phyloP scores from a whole-genome alignment of 2,329 filamentous ascomycete genomes.

The Epichloe brachyelytri region DNA sequence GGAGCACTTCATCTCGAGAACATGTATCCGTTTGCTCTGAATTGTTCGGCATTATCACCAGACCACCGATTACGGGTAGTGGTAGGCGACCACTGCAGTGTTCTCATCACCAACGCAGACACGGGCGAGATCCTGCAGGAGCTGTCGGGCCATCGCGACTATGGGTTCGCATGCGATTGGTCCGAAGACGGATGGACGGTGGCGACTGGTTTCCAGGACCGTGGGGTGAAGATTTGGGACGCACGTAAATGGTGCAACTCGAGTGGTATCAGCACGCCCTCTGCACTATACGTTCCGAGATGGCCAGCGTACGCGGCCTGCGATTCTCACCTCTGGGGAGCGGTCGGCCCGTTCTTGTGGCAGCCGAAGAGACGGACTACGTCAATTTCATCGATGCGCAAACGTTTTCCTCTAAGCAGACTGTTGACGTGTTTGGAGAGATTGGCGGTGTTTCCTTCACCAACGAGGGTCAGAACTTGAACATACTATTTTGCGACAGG shows the following conservation, averaged over 20 bases:
- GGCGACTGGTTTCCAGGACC: slow-evolving; percentile 68
- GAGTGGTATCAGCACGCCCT: slow-evolving; percentile 35
- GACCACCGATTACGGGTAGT: slow-evolving; percentile 59
- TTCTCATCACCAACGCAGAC: slow-evolving; percentile 57
- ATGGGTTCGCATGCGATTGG: slow-evolving; percentile 69
- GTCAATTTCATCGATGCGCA: slow-evolving; percentile 58
- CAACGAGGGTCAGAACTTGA: slow-evolving; percentile 54
- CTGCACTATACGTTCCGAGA: slow-evolving; percentile 46
- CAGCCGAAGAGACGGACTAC: slow-evolving; percentile 64
- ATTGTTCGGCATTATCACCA: slow-evolving; percentile 60
- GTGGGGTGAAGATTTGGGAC: slow-evolving; percentile 62
- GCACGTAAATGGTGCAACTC: slow-evolving; percentile 53
- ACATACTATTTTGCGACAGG: slow-evolving; percentile 53
- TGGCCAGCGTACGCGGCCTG: slow-evolving; percentile 56
- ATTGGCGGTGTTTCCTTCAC: slow-evolving; percentile 56
- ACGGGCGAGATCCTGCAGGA: slow-evolving; percentile 44
- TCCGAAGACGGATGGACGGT: slow-evolving; percentile 63
- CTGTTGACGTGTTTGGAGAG: slow-evolving; percentile 62
- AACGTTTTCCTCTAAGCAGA: slow-evolving; percentile 52
- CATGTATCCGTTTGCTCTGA: slow-evolving; percentile 49
- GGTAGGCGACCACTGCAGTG: slow-evolving; percentile 55
- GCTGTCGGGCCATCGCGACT: slow-evolving; percentile 54
- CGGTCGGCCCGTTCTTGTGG: slow-evolving; percentile 53
- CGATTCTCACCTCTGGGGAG: slow-evolving; percentile 61
- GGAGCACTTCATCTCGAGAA: slow-evolving; percentile 42